Evolutionary conservation across 2,329 filamentous ascomycete genomes (phyloP), one percentile per base, ranked within the genome.

Genomic region (Neopestalotiopsis rosae): DNA sequence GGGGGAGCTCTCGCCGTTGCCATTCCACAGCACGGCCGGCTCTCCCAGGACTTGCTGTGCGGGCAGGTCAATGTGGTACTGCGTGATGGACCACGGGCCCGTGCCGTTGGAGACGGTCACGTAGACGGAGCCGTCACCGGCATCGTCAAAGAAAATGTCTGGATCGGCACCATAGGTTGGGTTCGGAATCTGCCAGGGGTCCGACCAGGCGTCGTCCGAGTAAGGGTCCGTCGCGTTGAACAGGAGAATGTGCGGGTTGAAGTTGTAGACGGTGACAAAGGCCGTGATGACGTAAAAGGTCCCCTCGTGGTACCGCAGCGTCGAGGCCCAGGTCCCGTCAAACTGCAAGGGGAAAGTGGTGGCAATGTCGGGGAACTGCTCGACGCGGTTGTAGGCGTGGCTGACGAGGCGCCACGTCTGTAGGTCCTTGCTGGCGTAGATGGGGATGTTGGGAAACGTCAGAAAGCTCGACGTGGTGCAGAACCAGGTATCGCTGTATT

Each of bases 401-500:
- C 78, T 78, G 52, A 78, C 74, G 6, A 80, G 79, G 67, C 82
- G 84, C 85, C 85, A 89, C 64, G 83, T 82, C n/a, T 80, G 72
- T n/a, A 89, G 73, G 72, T 88, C 85, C 67, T 80, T 81, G 17
- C 83, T 87, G 2, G 85, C 84, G 72, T 88, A 83, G 24, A 89
- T 81, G 0, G 86, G 86, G 5, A 88, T 76, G 0, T 85, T 86
- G 0, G 86, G 86, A 71, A 87, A 88, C 0, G 81, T 79, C 67
- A 85, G 83, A 72, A 88, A 89, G 1, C 83, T 86, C 0, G 86
- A 87, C 0, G 84, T 84, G 3, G 81, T 83, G 71, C 84, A 86
- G 75, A 85, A 87, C 72, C 86, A 87, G 6, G 81, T 84, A n/a
- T 81, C 79, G 40, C 83, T 74, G 9, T 74, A 71, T 17, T 82